phyloP scores from a whole-genome alignment of 140 eudicot species.

The Senecio squalidus region DNA sequence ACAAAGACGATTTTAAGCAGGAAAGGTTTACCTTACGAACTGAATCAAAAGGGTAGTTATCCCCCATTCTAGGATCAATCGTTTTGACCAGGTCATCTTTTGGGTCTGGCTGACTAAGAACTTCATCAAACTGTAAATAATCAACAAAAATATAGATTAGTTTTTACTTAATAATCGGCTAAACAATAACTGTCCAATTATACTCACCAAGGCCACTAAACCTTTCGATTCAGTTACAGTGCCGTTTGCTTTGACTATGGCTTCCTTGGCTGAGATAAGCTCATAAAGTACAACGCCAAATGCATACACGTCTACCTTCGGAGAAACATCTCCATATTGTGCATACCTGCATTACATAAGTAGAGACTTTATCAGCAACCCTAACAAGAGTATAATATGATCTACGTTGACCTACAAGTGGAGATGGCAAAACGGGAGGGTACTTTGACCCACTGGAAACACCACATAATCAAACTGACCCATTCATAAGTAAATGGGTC shows the following conservation, averaged over 20 bases:
- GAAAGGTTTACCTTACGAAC: conserved; percentile 53
- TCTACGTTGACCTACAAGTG: background rate
- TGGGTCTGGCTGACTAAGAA: conserved; percentile 47
- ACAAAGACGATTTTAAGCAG: background rate
- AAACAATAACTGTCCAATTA: conserved; percentile 4
- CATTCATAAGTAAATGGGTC: background rate
- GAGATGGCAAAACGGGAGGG: conserved; percentile 3
- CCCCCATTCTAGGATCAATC: conserved; percentile 81
- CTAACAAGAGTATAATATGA: background rate
- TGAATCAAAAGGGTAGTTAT: conserved; percentile 62
- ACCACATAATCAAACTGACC: no score
- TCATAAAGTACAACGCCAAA: conserved; percentile 94
- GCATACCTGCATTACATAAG: conserved; percentile 59
- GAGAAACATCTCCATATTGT: conserved; percentile 70
- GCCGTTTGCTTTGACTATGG: conserved; percentile 60
- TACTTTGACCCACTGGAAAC: no score
- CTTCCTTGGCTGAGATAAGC: conserved; percentile 87
- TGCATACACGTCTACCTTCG: conserved; percentile 92
- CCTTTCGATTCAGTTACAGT: conserved; percentile 49
- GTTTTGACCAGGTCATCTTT: conserved; percentile 48
- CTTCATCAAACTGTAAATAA: conserved; percentile 64
- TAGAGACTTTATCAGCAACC: background rate
- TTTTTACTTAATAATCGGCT: background rate
- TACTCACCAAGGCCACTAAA: conserved; percentile 70
- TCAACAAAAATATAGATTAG: background rate